Evolutionary conservation across 2,329 filamentous ascomycete species (phyloP), one percentile per base, ranked within the genome.

Genomic region (Xylaria sp.): DNA sequence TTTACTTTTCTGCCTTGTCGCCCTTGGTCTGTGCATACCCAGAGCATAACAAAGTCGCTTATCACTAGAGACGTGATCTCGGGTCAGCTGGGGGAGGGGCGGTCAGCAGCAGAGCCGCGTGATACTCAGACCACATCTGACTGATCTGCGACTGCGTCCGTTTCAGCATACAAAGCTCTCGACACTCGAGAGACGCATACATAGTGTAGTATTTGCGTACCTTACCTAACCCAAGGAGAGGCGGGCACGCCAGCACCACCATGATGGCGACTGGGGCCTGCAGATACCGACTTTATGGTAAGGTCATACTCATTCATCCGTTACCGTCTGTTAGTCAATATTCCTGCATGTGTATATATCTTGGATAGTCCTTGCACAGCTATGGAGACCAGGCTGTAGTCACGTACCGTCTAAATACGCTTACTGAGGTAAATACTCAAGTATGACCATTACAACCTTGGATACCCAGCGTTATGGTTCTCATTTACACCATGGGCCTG

Each of bases 121-220:
- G 68, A 69, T 67, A 67, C 70, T 75, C 71, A 75, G 75, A 75
- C 74, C 61, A 61, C 57, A 66, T 71, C 72, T 66, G 69, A 71
- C 70, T 51, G 69, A 69, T 64, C 69, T 74, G 72, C 70, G 70
- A 74, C 73, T 67, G 65, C 50, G 58, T 55, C 63, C 58, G 74
- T 76, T 75, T 75, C 74, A 74, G 63, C 51, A 47, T 21, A 37
- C 38, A 15, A 4, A 55, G 42, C 43, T 35, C 21, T 25, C 45
- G 35, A 52, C 31, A 25, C 45, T 45, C n/a, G 21, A 37, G 11
- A 31, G 17, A 23, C 7, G 19, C 45, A 51, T 28, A n/a, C n/a
- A n/a, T n/a, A n/a, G n/a, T n/a, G n/a, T n/a, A n/a, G n/a, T n/a
- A n/a, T n/a, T n/a, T n/a, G n/a, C n/a, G n/a, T n/a, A 40, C 37